Evolutionary conservation across 2,329 filamentous ascomycete genomes (phyloP).

Genomic region (Elsinoe fawcettii): DNA sequence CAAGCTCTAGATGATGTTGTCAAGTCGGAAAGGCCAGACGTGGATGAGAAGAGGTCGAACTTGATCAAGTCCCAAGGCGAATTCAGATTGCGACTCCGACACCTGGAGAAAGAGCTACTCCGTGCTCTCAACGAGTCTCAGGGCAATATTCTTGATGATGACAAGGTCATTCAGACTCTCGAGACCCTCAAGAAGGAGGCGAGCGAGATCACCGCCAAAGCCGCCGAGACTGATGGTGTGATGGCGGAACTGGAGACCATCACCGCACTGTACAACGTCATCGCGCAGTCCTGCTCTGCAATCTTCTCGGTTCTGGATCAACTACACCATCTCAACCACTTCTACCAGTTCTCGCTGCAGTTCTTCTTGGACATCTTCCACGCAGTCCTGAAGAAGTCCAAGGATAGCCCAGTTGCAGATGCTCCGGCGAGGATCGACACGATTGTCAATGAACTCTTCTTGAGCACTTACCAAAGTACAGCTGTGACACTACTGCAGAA

Average conservation of each 20-base stretch:
- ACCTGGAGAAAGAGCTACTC: conserved; percentile 86
- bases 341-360: conserved; percentile 97
- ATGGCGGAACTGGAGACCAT: conserved; percentile 98
- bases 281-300: conserved; percentile 90
- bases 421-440: conserved; percentile 68
- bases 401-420: conserved; percentile 55
- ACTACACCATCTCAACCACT: conserved; percentile 95
- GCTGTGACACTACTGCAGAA: conserved; percentile 86
- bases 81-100: conserved; percentile 95
- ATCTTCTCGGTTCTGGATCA: conserved; percentile 96
- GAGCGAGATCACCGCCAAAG: conserved; percentile 91
- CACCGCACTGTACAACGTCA: conserved; percentile 85
- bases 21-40: conserved; percentile 93
- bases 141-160: conserved; percentile 95
- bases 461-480: conserved; percentile 88
- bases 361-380: conserved; percentile 99
- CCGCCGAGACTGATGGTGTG: conserved; percentile 91
- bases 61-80: conserved; percentile 98
- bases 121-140: conserved; percentile 95
- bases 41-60: conserved; percentile 92
- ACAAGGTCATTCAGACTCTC: conserved; percentile 94
- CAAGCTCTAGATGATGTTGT: conserved; percentile 96
- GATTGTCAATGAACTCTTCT: conserved; percentile 85
- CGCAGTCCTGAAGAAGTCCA: conserved; percentile 74
- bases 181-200: conserved; percentile 98